Evolutionary conservation across 257 asterid species (phyloP).

Genomic region (Striga asiatica): DNA sequence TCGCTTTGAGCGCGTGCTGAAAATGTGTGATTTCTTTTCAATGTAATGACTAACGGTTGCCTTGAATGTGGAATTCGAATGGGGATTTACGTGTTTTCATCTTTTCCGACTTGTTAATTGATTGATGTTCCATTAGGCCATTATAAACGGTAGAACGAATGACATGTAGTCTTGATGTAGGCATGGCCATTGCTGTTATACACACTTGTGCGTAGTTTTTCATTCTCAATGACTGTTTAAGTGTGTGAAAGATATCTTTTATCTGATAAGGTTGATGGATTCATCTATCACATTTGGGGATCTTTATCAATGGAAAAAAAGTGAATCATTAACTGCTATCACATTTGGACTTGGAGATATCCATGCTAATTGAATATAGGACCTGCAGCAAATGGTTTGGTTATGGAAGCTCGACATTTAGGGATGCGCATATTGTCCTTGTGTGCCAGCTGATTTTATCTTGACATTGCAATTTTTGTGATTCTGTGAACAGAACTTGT

Average conservation of each 20-base stretch:
- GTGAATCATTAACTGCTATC: not conserved
- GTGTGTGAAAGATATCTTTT: not conserved
- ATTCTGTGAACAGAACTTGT: not conserved
- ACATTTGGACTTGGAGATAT: not conserved
- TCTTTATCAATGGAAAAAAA: too few species aligned
- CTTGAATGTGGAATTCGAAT: not conserved
- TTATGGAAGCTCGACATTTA: conserved; percentile 1
- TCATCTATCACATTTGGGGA: too few species aligned
- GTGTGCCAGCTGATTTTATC: not conserved
- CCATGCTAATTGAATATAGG: not conserved
- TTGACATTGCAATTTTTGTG: not conserved
- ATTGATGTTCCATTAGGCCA: not conserved
- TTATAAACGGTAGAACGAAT: not conserved
- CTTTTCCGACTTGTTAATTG: not conserved
- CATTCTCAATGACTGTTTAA: not conserved
- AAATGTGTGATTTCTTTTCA: not conserved
- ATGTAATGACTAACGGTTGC: not conserved
- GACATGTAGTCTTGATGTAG: not conserved
- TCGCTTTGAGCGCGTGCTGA: not conserved
- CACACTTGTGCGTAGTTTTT: too few species aligned
- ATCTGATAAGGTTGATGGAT: not conserved
- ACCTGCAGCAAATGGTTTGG: not conserved
- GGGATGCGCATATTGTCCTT: not conserved
- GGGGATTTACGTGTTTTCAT: not conserved
- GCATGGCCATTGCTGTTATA: not conserved